phyloP scores from a whole-genome alignment of 1,284 basidiomycete genomes.

The Somion occarium region DNA sequence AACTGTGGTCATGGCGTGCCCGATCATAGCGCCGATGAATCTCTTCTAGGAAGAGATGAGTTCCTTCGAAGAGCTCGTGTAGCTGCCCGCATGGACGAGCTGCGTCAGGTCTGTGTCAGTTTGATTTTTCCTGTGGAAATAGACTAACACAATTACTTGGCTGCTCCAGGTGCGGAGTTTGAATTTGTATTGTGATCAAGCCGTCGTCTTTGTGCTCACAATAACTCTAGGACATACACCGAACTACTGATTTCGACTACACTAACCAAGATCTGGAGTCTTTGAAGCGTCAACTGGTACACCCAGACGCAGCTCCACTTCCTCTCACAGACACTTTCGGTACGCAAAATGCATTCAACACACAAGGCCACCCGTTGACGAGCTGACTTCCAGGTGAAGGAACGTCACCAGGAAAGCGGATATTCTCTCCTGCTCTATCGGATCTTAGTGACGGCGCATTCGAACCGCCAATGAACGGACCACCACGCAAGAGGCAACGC shows the following conservation, averaged over 20 bases:
- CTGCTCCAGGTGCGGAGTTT: conserved; percentile 13
- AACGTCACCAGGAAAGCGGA: conserved; percentile 30
- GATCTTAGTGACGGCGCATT: conserved; percentile 30
- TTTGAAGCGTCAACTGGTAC: conserved; percentile 68
- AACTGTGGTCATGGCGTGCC: conserved; percentile 71
- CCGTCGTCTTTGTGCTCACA: conserved; percentile 5
- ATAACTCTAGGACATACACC: conserved; percentile 58
- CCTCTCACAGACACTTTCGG: conserved; percentile 28
- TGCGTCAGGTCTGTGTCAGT: conserved; percentile 61
- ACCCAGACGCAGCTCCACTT: conserved; percentile 43
- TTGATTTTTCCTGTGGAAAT: neutral
- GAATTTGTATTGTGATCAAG: conserved; percentile 4
- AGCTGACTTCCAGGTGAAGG: neutral
- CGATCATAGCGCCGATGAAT: conserved; percentile 67
- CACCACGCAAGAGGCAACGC: conserved; percentile 28
- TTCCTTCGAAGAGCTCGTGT: conserved; percentile 70
- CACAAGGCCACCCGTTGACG: neutral
- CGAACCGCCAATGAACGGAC: conserved; percentile 24
- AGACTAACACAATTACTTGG: conserved; percentile 3
- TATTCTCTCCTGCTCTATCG: conserved; percentile 54
- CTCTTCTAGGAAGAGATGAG: conserved; percentile 51
- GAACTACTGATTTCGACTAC: conserved; percentile 77
- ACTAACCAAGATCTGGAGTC: conserved; percentile 65
- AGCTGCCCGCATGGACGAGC: conserved; percentile 80
- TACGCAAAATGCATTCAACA: conserved; percentile 9